Base-by-base conservation (phyloP, 2,329 filamentous ascomycete species). In the Pseudogymnoascus destructans region DNA sequence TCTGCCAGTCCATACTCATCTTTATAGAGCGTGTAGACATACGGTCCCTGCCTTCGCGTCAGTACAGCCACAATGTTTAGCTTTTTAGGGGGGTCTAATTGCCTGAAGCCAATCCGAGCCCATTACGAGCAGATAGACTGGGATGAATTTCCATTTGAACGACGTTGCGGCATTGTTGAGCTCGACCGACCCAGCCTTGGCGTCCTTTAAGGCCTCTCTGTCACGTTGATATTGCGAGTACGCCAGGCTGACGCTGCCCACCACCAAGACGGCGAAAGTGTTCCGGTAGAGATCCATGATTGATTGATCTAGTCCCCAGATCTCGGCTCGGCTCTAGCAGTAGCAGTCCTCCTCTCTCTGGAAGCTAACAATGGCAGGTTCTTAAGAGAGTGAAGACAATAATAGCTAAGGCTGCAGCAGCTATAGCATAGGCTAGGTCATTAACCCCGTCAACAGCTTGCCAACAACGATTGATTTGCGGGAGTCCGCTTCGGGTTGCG, bases 91-190 rank as follows among this genome's bases (percentile, higher is more conserved):
- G 33, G 27, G 17, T 6, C 8, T 21, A 27, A 67, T 63, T 63
- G 74, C 74, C 69, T 78, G 75, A 25, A 79, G 72, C 76, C 75
- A 79, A 65, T 79, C 76, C 7, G 76, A 73, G 56, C 70, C 75
- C 72, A 77, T 77, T 21, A 76, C 73, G 4, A 79, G 69, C 60
- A 73, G 70, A 57, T 77, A 79, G 27, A 78, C 75, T 11, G 64
- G 60, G 21, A 74, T 66, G 64, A 75, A 75, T 17, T 66, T 57
- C 23, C 63, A 57, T 33, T 60, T 63, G 40, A 68, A 68, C 42
- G 63, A 52, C 30, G 49, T 62, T 8, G 65, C 67, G 59, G 67
- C 66, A 27, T 49, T 25, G 23, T 49, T 49, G 13, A 49, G 42
- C 42, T 49, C 42, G 42, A 49, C 42, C 2, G 42, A 49, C 23